Evolutionary conservation across 2,329 filamentous ascomycete genomes (phyloP).

Genomic region (Pseudogymnoascus sp.): DNA sequence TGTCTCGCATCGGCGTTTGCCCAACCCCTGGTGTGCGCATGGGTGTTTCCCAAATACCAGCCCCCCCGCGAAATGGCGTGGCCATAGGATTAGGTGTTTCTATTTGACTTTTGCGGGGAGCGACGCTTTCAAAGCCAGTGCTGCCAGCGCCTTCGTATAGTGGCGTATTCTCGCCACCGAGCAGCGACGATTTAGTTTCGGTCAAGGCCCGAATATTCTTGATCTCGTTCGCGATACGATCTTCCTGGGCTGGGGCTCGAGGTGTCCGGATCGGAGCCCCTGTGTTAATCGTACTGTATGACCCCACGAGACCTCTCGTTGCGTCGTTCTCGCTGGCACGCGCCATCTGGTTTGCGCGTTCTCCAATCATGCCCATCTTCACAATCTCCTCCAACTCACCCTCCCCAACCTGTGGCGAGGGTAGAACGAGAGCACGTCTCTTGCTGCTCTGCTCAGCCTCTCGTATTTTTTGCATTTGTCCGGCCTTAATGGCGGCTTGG

Average conservation of each 20-base stretch:
- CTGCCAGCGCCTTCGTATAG: conserved; percentile 73
- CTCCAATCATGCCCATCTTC: conserved; percentile 94
- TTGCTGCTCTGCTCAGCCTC: conserved; percentile 98
- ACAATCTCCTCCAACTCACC: conserved; percentile 93
- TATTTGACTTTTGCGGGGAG: conserved; percentile 69
- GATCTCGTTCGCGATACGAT: conserved; percentile 93
- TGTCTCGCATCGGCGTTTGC: conserved; percentile 79
- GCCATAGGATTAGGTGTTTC: conserved; percentile 95
- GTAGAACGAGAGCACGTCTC: conserved; percentile 70
- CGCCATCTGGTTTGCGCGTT: conserved; percentile 69
- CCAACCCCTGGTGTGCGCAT: conserved; percentile 53
- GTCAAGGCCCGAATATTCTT: conserved; percentile 86
- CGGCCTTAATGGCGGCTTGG: conserved; percentile 84
- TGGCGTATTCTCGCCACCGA: conserved; percentile 90
- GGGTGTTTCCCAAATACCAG: conserved; percentile 59
- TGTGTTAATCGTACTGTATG: conserved; percentile 73
- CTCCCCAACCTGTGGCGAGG: conserved; percentile 85
- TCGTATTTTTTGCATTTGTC: conserved; percentile 85
- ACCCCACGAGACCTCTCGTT: conserved; percentile 76
- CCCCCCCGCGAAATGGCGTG: conserved; percentile 65
- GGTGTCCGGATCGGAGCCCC: conserved; percentile 87
- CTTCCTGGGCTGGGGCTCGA: conserved; percentile 82
- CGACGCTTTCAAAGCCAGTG: conserved; percentile 79
- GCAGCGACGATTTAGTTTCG: conserved; percentile 83
- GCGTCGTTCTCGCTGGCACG: conserved; percentile 73